Base-by-base conservation (phyloP, 352 stramenopile genomes). In the Globisporangium rhizosaccharum region DNA sequence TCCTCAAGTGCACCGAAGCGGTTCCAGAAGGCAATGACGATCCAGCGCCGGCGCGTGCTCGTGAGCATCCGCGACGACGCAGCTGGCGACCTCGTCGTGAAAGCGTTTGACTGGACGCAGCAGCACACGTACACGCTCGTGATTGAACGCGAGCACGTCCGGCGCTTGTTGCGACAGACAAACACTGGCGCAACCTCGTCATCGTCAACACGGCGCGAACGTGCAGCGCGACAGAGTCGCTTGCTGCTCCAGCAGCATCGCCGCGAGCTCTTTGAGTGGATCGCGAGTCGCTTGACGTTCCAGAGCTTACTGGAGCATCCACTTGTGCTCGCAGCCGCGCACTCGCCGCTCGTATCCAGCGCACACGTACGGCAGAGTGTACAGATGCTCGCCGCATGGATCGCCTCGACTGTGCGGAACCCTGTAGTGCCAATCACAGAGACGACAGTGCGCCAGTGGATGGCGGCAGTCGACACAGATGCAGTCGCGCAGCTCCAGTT, bases 221-320 rank as follows among this genome's bases (percentile, higher is more conserved):
- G 33, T 39, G 41, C 41, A 20, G 41, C 14, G 14, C 14, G 41
- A 20, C 41, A 46, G 41, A 20, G 41, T 46, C 41, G 41, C 51
- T 10, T 87, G 36, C 51, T 79, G 6, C 67, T 87, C 2, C 57
- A 64, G 17, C 63, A 67, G 15, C 85, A 88, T 55, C 60, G 70
- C 1, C 61, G 36, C 12, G 42, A 73, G 33, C 28, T 91, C 23
- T 91, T 66, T 23, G 62, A 79, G 20, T 89, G 76, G 79, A 78
- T 91, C 39, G 64, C 57, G 3, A 63, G 56, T 39, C 75, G 72
- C 18, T 47, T 91, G 12, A 66, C 66, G 0, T 87, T 91, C 28
- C 82, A 88, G 59, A 86, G 56, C 44, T 60, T 89, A 30, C 42
- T 85, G 20, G 75, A 88, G 14, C 82, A 91, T 53, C 81, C 79